These are phyloP conservation scores for Domatiomyces catenatus DNA, from an alignment of 2,329 filamentous ascomycete species.

Conservation along the genomic window DNA sequence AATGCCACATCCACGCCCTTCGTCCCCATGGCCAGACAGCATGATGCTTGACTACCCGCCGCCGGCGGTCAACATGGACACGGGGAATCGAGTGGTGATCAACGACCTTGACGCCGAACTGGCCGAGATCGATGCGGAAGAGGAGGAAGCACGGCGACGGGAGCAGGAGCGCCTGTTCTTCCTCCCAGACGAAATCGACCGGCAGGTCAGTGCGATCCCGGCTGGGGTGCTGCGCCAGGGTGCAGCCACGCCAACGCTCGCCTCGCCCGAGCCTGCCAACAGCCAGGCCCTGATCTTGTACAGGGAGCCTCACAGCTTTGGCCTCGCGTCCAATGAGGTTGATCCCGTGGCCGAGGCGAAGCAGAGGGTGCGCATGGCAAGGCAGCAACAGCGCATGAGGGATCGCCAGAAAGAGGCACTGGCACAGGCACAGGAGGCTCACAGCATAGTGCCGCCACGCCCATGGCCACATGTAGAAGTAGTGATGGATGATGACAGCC, in stretches of 20 bases:
- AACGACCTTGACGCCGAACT: constrained; percentile 81
- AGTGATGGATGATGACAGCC: background rate
- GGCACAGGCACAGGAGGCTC: constrained; percentile 10
- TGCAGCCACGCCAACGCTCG: constrained; percentile 3
- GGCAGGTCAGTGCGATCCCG: constrained; percentile 57
- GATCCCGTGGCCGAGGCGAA: constrained; percentile 21
- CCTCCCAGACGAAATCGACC: constrained; percentile 63
- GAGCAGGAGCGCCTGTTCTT: constrained; percentile 53
- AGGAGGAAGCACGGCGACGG: constrained; percentile 26
- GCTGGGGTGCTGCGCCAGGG: constrained; percentile 44
- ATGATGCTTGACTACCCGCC: background rate
- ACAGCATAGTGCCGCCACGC: background rate
- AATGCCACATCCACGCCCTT: constrained; percentile 1
- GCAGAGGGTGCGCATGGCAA: constrained; percentile 64
- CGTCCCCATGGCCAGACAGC: background rate
- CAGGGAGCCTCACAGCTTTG: constrained; percentile 59
- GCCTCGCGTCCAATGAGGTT: constrained; percentile 37
- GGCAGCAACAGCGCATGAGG: constrained; percentile 55
- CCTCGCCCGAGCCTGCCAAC: constrained; percentile 28
- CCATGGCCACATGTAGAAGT: background rate
- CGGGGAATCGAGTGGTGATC: constrained; percentile 77
- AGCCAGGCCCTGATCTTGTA: constrained; percentile 64
- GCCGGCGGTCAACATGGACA: constrained; percentile 33
- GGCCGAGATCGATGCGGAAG: constrained; percentile 46
- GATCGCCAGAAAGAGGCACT: constrained; percentile 36